These are phyloP conservation scores for Prunus kanzakura DNA, from an alignment of 306 rosid genomes.

Conservation along the genomic window DNA sequence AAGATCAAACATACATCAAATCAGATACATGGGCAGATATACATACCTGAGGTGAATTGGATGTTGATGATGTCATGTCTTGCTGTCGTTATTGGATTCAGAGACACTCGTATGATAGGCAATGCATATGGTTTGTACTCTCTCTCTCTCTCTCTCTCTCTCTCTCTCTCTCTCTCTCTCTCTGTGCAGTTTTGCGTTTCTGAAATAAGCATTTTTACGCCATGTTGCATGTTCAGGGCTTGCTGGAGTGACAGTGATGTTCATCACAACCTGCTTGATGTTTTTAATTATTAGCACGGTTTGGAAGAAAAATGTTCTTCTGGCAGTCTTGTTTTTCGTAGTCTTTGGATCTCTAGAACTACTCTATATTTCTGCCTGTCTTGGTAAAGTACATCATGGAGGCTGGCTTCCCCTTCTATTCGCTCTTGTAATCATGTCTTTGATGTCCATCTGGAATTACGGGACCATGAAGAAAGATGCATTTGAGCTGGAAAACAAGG, in stretches of 20 bases:
- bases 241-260: slow-evolving; percentile 31
- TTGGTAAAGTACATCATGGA: slow-evolving; percentile 24
- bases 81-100: slow-evolving; percentile 29
- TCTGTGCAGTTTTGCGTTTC: background rate
- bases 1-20: slow-evolving; percentile 31
- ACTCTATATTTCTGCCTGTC: slow-evolving; percentile 27
- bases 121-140: slow-evolving; percentile 25
- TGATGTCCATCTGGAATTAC: slow-evolving; percentile 30
- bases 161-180: background rate
- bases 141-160: background rate
- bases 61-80: slow-evolving; percentile 29
- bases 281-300: slow-evolving; percentile 19
- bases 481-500: slow-evolving; percentile 29
- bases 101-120: slow-evolving; percentile 27
- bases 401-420: slow-evolving; percentile 30
- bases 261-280: slow-evolving; percentile 35
- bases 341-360: slow-evolving; percentile 30
- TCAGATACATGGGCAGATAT: slow-evolving; percentile 27
- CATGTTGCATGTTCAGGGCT: slow-evolving; percentile 26
- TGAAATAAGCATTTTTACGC: background rate
- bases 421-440: slow-evolving; percentile 9
- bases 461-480: slow-evolving; percentile 25
- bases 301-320: slow-evolving; percentile 20
- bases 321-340: slow-evolving; percentile 15
- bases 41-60: slow-evolving; percentile 34